These are phyloP conservation scores for Globisporangium abappressorium DNA, from an alignment of 352 stramenopile species.

Conservation along the genomic window DNA sequence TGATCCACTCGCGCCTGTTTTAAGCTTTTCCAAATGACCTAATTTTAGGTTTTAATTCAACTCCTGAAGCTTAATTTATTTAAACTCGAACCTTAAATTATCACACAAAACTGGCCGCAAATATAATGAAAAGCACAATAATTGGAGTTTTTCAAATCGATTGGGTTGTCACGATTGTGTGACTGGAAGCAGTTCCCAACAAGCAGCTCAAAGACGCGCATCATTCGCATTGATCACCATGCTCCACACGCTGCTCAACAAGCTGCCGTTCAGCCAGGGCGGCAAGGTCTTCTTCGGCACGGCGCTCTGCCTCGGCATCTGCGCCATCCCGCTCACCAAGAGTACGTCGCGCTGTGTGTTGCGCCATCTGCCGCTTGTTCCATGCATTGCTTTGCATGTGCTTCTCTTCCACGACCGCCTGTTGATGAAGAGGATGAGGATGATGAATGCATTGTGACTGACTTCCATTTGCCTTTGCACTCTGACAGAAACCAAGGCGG, in stretches of 20 bases:
- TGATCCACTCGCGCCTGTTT: no score
- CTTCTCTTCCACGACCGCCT: not conserved
- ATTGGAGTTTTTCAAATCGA: no score
- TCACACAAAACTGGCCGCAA: no score
- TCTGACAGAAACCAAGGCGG: constrained; percentile 63
- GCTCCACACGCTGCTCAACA: constrained; percentile 60
- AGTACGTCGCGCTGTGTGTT: constrained; percentile 27
- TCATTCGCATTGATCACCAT: constrained; percentile 22
- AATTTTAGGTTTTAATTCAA: no score
- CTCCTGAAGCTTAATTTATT: no score
- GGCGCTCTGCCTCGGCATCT: constrained; percentile 65
- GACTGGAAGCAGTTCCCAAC: not conserved
- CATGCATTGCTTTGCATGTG: not conserved
- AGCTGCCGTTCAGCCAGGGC: constrained; percentile 60
- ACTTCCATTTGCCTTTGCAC: not conserved
- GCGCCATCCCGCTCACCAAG: constrained; percentile 59
- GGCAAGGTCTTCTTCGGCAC: constrained; percentile 76
- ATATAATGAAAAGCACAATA: no score
- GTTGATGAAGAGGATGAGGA: not conserved
- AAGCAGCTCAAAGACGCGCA: not conserved
- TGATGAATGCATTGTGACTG: not conserved
- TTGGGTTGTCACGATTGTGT: no score
- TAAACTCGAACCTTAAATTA: no score
- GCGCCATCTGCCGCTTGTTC: not conserved
- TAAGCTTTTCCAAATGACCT: no score